A percentile compares a stretch with the other conserved stretches of the same genome.
phyloP scores from a whole-genome alignment of 805 yeast genomes.

The Candida awuae region DNA sequence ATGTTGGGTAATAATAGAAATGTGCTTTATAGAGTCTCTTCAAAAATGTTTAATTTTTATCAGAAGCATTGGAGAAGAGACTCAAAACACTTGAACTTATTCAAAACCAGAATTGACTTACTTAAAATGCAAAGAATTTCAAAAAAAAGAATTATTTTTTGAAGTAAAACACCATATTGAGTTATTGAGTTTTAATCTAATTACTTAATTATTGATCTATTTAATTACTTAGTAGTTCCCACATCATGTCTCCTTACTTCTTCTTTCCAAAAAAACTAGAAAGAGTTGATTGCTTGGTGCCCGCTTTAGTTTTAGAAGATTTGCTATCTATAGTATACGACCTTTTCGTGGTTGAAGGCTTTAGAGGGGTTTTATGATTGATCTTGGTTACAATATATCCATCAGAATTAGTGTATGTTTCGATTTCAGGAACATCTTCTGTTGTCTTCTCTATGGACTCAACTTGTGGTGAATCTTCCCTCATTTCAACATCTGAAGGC shows the following conservation, averaged over 20 bases:
- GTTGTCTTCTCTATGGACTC: no score
- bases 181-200: no score
- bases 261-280: background rate
- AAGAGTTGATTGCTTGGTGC: background rate
- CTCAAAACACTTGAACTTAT: no score
- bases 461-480: no score
- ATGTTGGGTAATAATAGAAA: no score
- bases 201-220: no score
- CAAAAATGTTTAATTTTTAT: no score
- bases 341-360: background rate
- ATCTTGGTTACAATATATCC: conserved; percentile 24
- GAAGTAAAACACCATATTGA: conserved; percentile 27
- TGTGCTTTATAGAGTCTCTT: no score
- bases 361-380: conserved; percentile 4
- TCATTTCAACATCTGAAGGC: conserved; percentile 1
- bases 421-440: conserved; percentile 13
- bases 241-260: conserved; percentile 9
- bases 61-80: no score
- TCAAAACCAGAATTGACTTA: no score
- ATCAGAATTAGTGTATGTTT: conserved; percentile 25
- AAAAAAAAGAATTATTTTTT: conserved; percentile 17
- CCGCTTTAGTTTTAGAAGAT: conserved; percentile 2
- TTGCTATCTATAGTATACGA: conserved; percentile 3
- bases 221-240: no score
- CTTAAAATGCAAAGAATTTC: background rate